These are phyloP conservation scores for Limtongozyma cylindracea DNA, from an alignment of 805 yeast species.

Conservation along the genomic window DNA sequence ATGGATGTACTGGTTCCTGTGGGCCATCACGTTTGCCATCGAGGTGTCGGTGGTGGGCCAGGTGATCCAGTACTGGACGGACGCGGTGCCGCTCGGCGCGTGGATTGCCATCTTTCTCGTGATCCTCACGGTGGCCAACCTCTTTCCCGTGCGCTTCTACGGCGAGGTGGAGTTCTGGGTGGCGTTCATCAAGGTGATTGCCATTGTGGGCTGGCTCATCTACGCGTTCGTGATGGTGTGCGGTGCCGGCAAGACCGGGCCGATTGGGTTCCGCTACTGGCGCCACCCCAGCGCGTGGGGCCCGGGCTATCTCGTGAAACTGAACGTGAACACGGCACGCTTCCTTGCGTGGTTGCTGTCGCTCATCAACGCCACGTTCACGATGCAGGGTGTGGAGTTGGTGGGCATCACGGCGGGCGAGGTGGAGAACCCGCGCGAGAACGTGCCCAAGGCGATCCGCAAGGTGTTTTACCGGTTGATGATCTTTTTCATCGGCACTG, in stretches of 20 bases:
- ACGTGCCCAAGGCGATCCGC: conserved; percentile 49
- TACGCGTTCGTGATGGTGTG: conserved; percentile 49
- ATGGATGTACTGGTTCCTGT: too few species aligned
- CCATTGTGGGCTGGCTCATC: conserved; percentile 45
- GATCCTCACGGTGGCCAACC: conserved; percentile 22
- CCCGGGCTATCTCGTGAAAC: conserved; percentile 17
- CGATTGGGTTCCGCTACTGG: conserved; percentile 65
- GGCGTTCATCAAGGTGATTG: conserved; percentile 37
- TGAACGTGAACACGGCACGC: conserved; percentile 22
- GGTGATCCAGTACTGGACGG: too few species aligned
- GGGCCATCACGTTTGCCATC: too few species aligned
- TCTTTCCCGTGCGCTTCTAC: conserved; percentile 42
- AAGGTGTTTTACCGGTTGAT: conserved; percentile 43
- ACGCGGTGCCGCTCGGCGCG: too few species aligned
- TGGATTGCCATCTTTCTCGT: too few species aligned
- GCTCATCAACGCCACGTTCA: conserved; percentile 51
- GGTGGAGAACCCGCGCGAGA: conserved; percentile 37
- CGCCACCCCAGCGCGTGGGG: conserved; percentile 61
- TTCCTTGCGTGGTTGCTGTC: conserved; percentile 51
- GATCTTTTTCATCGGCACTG: conserved; percentile 35
- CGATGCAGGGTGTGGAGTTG: conserved; percentile 59
- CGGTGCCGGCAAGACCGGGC: conserved; percentile 47
- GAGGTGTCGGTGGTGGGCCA: too few species aligned
- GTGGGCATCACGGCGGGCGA: conserved; percentile 62
- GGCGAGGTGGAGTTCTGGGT: conserved; percentile 66